phyloP scores from a whole-genome alignment of 768 basidiomycete genomes.

The Trametes cinnabarina region DNA sequence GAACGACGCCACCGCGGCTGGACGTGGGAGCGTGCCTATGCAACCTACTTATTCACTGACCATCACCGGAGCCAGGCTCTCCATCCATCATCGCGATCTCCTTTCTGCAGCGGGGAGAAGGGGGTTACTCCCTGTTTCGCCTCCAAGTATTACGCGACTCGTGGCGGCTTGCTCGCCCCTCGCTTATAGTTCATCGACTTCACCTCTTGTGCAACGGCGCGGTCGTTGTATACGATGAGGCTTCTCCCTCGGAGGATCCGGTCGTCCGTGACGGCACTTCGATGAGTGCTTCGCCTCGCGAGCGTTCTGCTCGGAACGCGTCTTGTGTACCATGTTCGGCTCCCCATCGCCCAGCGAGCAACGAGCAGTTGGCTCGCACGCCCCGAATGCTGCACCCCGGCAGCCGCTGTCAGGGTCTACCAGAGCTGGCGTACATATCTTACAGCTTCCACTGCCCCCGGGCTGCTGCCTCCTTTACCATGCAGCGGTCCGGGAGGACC shows the following conservation, averaged over 20 bases:
- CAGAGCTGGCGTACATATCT: not conserved
- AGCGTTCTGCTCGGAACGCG: slow-evolving; percentile 3
- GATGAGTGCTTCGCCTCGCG: not conserved
- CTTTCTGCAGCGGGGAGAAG: no score
- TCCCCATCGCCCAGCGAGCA: slow-evolving; percentile 3
- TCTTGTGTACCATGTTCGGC: slow-evolving; percentile 9
- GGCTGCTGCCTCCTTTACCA: not conserved
- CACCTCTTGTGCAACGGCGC: not conserved
- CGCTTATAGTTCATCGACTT: no score
- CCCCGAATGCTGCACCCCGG: slow-evolving; percentile 7
- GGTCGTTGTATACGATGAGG: not conserved
- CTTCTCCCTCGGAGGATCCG: not conserved
- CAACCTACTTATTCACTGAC: no score
- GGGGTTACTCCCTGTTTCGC: no score
- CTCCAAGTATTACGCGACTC: no score
- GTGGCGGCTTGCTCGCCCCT: no score
- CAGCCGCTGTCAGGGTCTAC: slow-evolving; percentile 13
- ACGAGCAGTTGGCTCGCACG: not conserved
- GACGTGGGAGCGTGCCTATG: slow-evolving; percentile 12
- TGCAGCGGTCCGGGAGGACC: not conserved
- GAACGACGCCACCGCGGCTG: slow-evolving; percentile 3
- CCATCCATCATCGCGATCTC: no score
- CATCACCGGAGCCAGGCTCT: no score
- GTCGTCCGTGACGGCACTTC: not conserved
- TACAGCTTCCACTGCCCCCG: not conserved